Conservation (phyloP, 2,329 filamentous ascomycete genomes). For the Harringtonia aguacate region DNA sequence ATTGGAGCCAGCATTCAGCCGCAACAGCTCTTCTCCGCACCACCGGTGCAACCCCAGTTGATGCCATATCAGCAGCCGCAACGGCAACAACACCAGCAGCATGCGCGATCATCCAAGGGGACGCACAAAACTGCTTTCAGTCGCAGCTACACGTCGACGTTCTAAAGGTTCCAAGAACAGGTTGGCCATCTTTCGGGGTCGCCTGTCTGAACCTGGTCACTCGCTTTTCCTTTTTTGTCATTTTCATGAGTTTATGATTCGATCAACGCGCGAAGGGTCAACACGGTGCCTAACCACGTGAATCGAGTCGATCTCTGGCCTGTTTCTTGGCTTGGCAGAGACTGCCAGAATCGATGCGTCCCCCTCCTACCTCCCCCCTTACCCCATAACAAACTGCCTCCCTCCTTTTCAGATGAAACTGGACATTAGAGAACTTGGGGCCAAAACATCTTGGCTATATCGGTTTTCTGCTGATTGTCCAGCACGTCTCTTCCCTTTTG, state of each 20-base stretch:
- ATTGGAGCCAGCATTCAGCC: conserved; percentile 43
- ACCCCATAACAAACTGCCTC: too few relatives aligned
- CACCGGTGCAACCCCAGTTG: conserved; percentile 22
- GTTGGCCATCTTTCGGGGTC: too few relatives aligned
- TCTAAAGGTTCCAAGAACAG: conserved; percentile 13
- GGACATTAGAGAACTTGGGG: too few relatives aligned
- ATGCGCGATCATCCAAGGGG: not conserved
- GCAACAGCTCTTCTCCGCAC: conserved; percentile 12
- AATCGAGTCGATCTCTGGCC: too few relatives aligned
- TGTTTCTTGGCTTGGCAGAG: too few relatives aligned
- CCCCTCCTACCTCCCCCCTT: too few relatives aligned
- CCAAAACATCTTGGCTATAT: not conserved
- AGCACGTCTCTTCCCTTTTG: not conserved
- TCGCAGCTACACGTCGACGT: conserved; percentile 25
- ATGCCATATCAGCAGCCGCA: conserved; percentile 20
- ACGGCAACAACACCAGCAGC: conserved; percentile 15
- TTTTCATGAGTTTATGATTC: not conserved
- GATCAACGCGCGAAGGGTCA: too few relatives aligned
- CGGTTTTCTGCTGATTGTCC: not conserved
- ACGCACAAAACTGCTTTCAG: conserved; percentile 26
- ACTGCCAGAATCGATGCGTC: too few relatives aligned
- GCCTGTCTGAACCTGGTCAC: too few relatives aligned
- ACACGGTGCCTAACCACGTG: too few relatives aligned
- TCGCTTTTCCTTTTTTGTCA: not conserved
- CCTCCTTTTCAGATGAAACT: too few relatives aligned